phyloP scores from a whole-genome alignment of 2,329 filamentous ascomycete species.

The Fusarium stilboides region DNA sequence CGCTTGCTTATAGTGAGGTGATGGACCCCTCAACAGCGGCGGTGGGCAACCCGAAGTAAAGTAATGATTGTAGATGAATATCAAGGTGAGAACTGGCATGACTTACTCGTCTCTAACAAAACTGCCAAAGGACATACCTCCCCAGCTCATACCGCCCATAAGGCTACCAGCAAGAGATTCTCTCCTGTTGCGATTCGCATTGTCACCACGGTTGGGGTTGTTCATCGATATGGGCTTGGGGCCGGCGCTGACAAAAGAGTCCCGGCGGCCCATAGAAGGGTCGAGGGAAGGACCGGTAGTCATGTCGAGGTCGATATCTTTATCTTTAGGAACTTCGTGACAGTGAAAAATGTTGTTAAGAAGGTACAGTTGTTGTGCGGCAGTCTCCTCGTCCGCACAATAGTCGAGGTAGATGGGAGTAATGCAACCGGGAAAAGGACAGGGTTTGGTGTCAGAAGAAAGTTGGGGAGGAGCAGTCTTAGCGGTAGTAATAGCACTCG shows the following conservation, averaged over 20 bases:
- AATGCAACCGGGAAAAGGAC: conserved; percentile 56
- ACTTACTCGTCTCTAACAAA: conserved; percentile 98
- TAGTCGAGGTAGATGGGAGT: conserved; percentile 44
- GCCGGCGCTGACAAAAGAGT: conserved; percentile 76
- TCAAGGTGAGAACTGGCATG: conserved; percentile 31
- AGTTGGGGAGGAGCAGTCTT: conserved; percentile 44
- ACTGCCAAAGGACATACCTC: conserved; percentile 94
- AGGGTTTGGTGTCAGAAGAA: conserved; percentile 37
- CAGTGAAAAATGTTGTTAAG: not conserved
- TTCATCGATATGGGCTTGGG: conserved; percentile 78
- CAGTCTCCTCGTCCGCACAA: not conserved
- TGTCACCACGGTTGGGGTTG: conserved; percentile 72
- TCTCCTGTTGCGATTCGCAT: conserved; percentile 70
- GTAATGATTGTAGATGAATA: conserved; percentile 20
- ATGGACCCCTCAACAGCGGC: conserved; percentile 3
- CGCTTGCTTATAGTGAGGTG: not conserved
- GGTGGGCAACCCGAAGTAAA: conserved; percentile 17
- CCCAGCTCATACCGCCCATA: conserved; percentile 94
- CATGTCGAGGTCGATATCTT: conserved; percentile 63
- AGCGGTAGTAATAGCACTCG: conserved; percentile 46
- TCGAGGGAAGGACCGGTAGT: conserved; percentile 73
- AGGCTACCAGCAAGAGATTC: conserved; percentile 76
- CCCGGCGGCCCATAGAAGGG: conserved; percentile 70
- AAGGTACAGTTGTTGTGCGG: not conserved
- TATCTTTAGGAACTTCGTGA: not conserved